These are phyloP conservation scores for Haplosporangium gracile DNA, from an alignment of 192 early-diverging fungal species.

Conservation along the genomic window DNA sequence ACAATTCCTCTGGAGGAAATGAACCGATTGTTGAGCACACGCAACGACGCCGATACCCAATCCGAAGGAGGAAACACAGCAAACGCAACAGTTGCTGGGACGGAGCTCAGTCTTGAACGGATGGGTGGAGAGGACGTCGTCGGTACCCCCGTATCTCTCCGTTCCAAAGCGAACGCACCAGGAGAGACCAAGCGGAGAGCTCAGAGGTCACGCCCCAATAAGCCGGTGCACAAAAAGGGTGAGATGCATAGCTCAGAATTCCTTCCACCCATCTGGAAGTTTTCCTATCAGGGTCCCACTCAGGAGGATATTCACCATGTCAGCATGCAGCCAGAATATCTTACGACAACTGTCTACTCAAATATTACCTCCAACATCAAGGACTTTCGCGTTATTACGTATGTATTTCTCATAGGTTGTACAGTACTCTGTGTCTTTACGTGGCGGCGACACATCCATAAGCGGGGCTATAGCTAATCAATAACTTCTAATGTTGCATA, in stretches of 20 bases:
- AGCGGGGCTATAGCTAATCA: background rate
- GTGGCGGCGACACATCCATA: background rate
- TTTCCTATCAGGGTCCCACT: constrained; percentile 34
- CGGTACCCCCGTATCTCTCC: background rate
- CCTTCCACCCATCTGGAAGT: constrained; percentile 20
- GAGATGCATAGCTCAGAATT: constrained; percentile 12
- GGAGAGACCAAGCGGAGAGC: background rate
- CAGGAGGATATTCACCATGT: constrained; percentile 25
- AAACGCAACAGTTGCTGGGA: background rate
- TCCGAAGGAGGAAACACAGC: background rate
- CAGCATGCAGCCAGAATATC: constrained; percentile 32
- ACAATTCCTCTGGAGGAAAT: constrained; percentile 22
- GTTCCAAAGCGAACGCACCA: background rate
- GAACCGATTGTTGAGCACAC: constrained; percentile 5
- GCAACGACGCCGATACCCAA: background rate
- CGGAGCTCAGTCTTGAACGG: background rate
- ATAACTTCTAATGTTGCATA: no score
- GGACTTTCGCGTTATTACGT: constrained; percentile 36
- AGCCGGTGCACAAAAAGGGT: constrained; percentile 22
- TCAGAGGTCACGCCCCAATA: background rate
- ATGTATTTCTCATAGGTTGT: background rate
- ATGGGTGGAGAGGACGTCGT: constrained; percentile 2
- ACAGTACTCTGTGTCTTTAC: background rate
- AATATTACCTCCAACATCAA: constrained; percentile 22
- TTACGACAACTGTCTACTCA: constrained; percentile 15